Conservation (phyloP, 768 basidiomycete genomes). For the Neoboletus magnificus region DNA sequence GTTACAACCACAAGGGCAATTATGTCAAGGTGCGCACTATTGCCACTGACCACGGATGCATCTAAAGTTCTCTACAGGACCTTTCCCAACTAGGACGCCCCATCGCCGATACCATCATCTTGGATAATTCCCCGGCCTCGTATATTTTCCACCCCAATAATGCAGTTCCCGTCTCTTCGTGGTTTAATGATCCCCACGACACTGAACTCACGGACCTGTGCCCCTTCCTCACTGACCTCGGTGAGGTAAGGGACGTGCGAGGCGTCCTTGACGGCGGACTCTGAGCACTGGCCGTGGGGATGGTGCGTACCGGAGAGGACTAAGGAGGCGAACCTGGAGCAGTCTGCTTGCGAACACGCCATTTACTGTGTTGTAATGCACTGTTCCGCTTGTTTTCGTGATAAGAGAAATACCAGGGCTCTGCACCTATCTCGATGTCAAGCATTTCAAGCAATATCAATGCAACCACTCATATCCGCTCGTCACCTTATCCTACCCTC, state of each 20-base stretch:
- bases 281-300: conserved; percentile 34
- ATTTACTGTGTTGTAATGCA: conserved; percentile 29
- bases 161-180: conserved; percentile 97
- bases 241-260: conserved; percentile 82
- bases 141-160: conserved; percentile 99
- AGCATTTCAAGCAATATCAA: conserved; percentile 6
- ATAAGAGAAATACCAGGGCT: conserved; percentile 29
- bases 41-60: not conserved
- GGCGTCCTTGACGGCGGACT: conserved; percentile 87
- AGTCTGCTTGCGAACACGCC: conserved; percentile 22
- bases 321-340: conserved; percentile 12
- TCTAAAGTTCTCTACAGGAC: conserved; percentile 56
- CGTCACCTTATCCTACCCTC: not conserved
- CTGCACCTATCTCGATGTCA: conserved; percentile 17
- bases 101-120: conserved; percentile 91
- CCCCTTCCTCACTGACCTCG: conserved; percentile 90
- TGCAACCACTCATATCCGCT: not conserved
- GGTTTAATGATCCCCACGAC: conserved; percentile 99
- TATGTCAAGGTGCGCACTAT: conserved; percentile 86
- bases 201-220: conserved; percentile 95
- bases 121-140: conserved; percentile 98
- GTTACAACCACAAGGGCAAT: conserved; percentile 98
- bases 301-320: conserved; percentile 22
- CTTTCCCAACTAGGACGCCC: conserved; percentile 95
- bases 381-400: conserved; percentile 26